These are phyloP conservation scores for Euptelea pleiosperma DNA, from an alignment of 164 flowering plant species.

Conservation along the genomic window DNA sequence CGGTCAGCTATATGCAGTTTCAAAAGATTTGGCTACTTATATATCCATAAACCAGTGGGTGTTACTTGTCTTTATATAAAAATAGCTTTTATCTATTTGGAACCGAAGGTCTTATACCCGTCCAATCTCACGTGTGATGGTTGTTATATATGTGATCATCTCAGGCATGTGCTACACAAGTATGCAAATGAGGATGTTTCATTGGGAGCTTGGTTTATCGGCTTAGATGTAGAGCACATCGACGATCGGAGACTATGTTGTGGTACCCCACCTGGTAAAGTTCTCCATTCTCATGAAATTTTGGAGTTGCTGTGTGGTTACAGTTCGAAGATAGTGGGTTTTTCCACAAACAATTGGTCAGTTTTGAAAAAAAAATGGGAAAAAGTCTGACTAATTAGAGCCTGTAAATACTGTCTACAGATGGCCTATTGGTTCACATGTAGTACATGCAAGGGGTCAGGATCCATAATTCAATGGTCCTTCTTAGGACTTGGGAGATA, in stretches of 20 bases:
- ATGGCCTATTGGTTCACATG: too few species aligned
- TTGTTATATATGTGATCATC: slow-evolving; percentile 7
- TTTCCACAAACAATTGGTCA: neutral
- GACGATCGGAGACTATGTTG: slow-evolving; percentile 80
- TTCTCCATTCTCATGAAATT: neutral
- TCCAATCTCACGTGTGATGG: neutral
- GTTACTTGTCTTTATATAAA: neutral
- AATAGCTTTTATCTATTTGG: neutral
- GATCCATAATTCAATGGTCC: too few species aligned
- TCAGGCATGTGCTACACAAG: slow-evolving; percentile 73
- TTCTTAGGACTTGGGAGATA: too few species aligned
- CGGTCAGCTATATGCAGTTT: slow-evolving; percentile 74
- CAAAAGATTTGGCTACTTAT: slow-evolving; percentile 64
- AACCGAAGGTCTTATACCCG: neutral
- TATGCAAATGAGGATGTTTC: slow-evolving; percentile 93
- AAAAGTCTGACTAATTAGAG: too few species aligned
- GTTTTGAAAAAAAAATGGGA: too few species aligned
- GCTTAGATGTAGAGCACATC: slow-evolving; percentile 76
- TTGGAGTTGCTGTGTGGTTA: too few species aligned
- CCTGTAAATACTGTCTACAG: too few species aligned
- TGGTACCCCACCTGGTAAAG: slow-evolving; percentile 77
- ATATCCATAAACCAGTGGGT: slow-evolving; percentile 58
- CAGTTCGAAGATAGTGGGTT: neutral
- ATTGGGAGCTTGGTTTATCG: slow-evolving; percentile 85
- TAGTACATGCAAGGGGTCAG: too few species aligned